Evolutionary conservation across 176 grass and related monocot species (phyloP).

Genomic region (Oryza glumipatula): DNA sequence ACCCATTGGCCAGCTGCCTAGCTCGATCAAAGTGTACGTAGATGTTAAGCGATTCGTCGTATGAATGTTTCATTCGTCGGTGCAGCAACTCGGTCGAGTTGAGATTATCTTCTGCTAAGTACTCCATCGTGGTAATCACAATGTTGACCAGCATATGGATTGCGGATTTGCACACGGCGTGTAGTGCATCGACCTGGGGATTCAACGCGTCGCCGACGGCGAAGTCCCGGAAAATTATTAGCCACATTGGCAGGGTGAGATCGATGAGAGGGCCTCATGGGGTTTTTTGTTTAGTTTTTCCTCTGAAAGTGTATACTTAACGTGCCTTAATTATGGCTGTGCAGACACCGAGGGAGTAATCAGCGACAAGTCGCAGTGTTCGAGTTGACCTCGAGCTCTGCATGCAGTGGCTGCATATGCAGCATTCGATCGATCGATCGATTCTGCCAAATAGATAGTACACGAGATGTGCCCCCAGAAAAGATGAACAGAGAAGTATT

Average conservation of each 20-base stretch:
- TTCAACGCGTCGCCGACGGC: conserved; percentile 1
- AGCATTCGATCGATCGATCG: neutral
- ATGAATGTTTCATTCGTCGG: no score
- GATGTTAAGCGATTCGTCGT: no score
- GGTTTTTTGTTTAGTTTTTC: neutral
- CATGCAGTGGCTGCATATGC: neutral
- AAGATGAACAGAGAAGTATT: neutral
- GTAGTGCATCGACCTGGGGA: conserved; percentile 1
- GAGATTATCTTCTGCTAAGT: neutral
- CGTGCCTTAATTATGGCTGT: neutral
- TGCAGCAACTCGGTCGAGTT: neutral
- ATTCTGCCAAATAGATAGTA: conserved; percentile 9
- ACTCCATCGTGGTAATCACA: neutral
- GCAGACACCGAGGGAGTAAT: neutral
- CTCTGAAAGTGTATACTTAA: neutral
- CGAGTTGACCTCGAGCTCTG: conserved; percentile 19
- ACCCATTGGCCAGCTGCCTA: no score
- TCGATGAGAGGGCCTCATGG: neutral
- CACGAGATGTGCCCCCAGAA: neutral
- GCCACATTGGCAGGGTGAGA: neutral
- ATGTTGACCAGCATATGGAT: conserved; percentile 16
- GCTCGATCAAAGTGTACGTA: no score
- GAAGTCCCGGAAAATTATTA: conserved; percentile 4
- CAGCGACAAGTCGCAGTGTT: neutral
- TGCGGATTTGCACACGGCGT: neutral